phyloP scores from a whole-genome alignment of 495 filamentous ascomycete species.

The Neohortaea acidophila region DNA sequence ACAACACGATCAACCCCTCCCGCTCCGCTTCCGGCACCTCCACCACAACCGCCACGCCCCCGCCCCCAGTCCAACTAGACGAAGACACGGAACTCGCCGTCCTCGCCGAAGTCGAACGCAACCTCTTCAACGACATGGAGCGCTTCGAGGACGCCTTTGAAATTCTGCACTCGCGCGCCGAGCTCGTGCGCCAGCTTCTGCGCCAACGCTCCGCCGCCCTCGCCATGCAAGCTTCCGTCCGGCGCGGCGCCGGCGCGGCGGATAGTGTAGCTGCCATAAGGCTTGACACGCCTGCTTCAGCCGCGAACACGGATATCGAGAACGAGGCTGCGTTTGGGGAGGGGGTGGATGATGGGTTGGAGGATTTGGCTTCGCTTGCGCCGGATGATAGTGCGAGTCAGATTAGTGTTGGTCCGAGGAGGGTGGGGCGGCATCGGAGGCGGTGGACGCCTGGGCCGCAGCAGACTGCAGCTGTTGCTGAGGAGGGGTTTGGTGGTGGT shows the following conservation, averaged over 20 bases:
- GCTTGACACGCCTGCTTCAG: constrained; percentile 38
- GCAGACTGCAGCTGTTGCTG: too few species aligned
- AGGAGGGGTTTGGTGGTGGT: too few species aligned
- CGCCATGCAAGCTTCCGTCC: constrained; percentile 57
- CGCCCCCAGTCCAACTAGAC: constrained; percentile 64
- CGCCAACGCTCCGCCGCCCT: constrained; percentile 68
- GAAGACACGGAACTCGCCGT: constrained; percentile 88
- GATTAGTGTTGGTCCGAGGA: constrained; percentile 59
- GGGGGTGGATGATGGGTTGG: constrained; percentile 18
- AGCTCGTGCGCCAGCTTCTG: constrained; percentile 61
- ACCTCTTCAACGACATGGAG: constrained; percentile 89
- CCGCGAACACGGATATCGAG: constrained; percentile 14
- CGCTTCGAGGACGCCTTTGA: constrained; percentile 91
- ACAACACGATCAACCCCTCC: too few species aligned
- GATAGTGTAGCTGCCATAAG: constrained; percentile 32
- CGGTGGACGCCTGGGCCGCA: constrained; percentile 60
- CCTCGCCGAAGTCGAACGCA: constrained; percentile 78
- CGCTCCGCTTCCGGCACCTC: constrained; percentile 5
- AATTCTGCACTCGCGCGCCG: constrained; percentile 70
- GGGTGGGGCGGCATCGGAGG: constrained; percentile 55
- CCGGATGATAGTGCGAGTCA: constrained; percentile 70
- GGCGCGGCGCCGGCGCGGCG: constrained; percentile 35
- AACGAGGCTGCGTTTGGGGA: too few species aligned
- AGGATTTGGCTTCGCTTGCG: constrained; percentile 38
- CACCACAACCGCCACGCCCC: constrained; percentile 24